These are phyloP conservation scores for Thermothielavioides terrestris DNA, from an alignment of 495 filamentous ascomycete species.

Conservation along the genomic window DNA sequence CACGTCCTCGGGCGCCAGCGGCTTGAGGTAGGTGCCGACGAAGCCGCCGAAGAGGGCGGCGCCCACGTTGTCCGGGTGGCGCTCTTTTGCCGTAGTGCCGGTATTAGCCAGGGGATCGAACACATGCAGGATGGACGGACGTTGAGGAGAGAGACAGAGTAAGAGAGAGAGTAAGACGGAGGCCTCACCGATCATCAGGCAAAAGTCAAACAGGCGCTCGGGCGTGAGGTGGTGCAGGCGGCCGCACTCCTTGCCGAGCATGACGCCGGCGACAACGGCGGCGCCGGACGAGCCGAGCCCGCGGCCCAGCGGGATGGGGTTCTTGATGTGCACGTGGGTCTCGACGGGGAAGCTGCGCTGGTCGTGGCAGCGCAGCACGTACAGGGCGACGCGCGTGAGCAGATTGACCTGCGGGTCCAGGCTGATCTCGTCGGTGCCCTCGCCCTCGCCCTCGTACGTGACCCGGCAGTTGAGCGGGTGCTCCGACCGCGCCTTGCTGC, in stretches of 20 bases:
- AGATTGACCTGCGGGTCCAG: conserved; percentile 75
- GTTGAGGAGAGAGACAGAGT: no score
- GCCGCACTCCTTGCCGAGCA: conserved; percentile 83
- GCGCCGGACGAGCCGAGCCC: conserved; percentile 89
- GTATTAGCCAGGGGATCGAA: background rate
- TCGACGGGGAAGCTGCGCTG: conserved; percentile 69
- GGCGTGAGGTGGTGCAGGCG: conserved; percentile 65
- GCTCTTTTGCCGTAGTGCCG: conserved; percentile 44
- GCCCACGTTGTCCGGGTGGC: conserved; percentile 95
- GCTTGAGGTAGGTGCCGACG: conserved; percentile 88
- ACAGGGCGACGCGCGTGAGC: conserved; percentile 82
- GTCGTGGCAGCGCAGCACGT: conserved; percentile 85
- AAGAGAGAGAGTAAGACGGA: no score
- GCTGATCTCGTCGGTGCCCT: conserved; percentile 63
- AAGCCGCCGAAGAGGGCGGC: conserved; percentile 95
- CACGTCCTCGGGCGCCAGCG: conserved; percentile 75
- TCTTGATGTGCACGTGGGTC: conserved; percentile 87
- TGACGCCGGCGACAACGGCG: conserved; percentile 87
- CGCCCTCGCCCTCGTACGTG: conserved; percentile 77
- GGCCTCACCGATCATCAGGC: conserved; percentile 72
- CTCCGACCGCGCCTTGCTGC: conserved; percentile 39
- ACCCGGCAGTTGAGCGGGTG: conserved; percentile 75
- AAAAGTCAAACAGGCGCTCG: conserved; percentile 84
- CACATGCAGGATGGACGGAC: no score
- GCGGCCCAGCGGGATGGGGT: conserved; percentile 83